Conservation (phyloP, 73 alveolate genomes). For the Urostyla sp. region DNA sequence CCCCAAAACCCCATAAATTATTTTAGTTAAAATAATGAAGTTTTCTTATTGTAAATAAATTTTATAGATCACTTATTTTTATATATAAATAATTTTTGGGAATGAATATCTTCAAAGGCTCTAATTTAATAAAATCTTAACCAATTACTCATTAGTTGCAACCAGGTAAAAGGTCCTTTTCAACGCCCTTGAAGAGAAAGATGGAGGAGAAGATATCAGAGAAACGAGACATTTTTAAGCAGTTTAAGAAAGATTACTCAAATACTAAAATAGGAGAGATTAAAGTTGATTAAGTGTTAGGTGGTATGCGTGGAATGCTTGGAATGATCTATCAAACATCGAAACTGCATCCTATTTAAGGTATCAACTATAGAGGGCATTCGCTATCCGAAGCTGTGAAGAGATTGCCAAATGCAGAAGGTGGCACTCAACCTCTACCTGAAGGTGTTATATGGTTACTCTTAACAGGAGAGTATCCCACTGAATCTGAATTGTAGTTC, state of each 20-base stretch:
- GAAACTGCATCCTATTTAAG: constrained; percentile 82
- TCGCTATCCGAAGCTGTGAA: constrained; percentile 74
- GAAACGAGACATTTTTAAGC: constrained; percentile 51
- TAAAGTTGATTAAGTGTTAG: constrained; percentile 83
- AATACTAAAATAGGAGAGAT: constrained; percentile 72
- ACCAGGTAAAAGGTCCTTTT: constrained; percentile 40
- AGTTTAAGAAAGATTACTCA: constrained; percentile 72
- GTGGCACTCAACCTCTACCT: constrained; percentile 83
- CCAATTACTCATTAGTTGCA: too few relatives aligned
- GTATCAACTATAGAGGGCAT: constrained; percentile 87
- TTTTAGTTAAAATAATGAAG: too few relatives aligned
- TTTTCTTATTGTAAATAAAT: too few relatives aligned
- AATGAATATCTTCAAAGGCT: not conserved
- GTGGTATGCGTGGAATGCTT: constrained; percentile 94
- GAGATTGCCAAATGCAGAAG: constrained; percentile 68
- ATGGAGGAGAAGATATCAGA: constrained; percentile 71
- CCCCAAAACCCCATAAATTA: too few relatives aligned
- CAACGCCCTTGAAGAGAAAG: constrained; percentile 61
- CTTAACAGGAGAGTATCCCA: constrained; percentile 88
- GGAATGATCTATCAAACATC: constrained; percentile 90
- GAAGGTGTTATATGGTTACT: constrained; percentile 90
- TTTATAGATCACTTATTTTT: too few relatives aligned
- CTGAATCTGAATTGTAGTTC: constrained; percentile 59
- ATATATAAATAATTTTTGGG: not conserved
- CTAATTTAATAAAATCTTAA: not conserved